These are phyloP conservation scores for Penicillium fuscoglaucum DNA, from an alignment of 2,329 filamentous ascomycete genomes.

Conservation along the genomic window DNA sequence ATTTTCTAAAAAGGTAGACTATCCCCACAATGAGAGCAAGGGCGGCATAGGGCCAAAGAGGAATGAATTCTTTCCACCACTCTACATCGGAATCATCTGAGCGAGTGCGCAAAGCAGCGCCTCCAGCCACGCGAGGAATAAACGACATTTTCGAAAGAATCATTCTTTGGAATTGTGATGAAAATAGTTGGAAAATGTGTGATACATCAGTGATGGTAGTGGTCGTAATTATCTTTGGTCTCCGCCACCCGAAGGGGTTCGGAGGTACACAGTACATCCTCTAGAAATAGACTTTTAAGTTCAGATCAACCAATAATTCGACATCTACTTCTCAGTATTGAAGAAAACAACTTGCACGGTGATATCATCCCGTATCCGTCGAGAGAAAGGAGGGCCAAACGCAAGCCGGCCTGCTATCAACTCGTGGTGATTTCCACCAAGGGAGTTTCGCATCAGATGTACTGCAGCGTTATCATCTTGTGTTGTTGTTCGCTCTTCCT, in stretches of 20 bases:
- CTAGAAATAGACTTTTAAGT: background rate
- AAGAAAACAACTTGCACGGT: constrained; percentile 52
- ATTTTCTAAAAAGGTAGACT: no score
- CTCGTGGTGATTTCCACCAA: constrained; percentile 50
- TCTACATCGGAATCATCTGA: background rate
- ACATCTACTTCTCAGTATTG: constrained; percentile 1
- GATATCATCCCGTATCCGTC: constrained; percentile 52
- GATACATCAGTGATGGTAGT: background rate
- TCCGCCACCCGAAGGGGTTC: background rate
- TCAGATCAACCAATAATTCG: background rate
- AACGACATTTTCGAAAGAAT: background rate
- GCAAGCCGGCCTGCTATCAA: constrained; percentile 34
- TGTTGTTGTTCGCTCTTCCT: constrained; percentile 49
- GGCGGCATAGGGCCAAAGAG: accelerated
- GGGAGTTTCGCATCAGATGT: constrained; percentile 54
- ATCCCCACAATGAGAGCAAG: background rate
- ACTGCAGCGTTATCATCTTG: constrained; percentile 56
- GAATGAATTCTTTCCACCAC: no score
- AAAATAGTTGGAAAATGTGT: background rate
- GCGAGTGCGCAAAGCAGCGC: background rate
- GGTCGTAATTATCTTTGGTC: background rate
- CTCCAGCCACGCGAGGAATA: background rate
- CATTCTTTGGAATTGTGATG: background rate
- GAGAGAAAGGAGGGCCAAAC: constrained; percentile 27
- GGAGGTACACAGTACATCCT: background rate